Percentiles rank a stretch among this genome's conserved stretches.
phyloP scores from a whole-genome alignment of 371 early-diverging fungal species.

The Spraguea lophii region DNA sequence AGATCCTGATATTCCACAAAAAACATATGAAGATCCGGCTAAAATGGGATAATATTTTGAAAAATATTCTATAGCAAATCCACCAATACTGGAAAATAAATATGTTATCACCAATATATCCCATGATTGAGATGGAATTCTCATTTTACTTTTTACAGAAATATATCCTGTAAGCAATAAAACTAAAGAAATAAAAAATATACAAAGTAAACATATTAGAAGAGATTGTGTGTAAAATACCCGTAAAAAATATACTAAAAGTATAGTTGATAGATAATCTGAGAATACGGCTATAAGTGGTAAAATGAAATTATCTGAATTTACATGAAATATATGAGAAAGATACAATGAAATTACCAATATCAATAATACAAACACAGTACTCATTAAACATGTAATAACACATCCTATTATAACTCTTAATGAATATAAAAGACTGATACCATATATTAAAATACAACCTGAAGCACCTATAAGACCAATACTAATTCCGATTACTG shows the following conservation, averaged over 20 bases:
- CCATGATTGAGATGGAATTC: slow-evolving; percentile 23
- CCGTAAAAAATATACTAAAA: slow-evolving; percentile 26
- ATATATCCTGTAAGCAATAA: slow-evolving; percentile 15
- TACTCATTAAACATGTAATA: slow-evolving; percentile 28
- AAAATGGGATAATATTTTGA: slow-evolving; percentile 15
- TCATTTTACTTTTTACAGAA: slow-evolving; percentile 7
- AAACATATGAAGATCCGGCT: slow-evolving; percentile 25
- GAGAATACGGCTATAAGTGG: slow-evolving; percentile 35
- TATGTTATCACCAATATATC: slow-evolving; percentile 17
- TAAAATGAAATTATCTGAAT: slow-evolving; percentile 42
- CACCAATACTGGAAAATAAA: slow-evolving; percentile 10
- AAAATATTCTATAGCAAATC: slow-evolving; percentile 18
- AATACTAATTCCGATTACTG: slow-evolving; percentile 27
- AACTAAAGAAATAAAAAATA: neutral
- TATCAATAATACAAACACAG: slow-evolving; percentile 32
- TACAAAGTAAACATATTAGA: no score
- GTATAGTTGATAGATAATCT: slow-evolving; percentile 29
- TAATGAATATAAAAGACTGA: neutral
- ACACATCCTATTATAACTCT: slow-evolving; percentile 16
- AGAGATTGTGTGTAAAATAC: neutral
- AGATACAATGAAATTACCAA: slow-evolving; percentile 26
- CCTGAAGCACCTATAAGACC: slow-evolving; percentile 28
- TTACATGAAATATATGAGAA: slow-evolving; percentile 10
- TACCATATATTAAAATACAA: slow-evolving; percentile 7
- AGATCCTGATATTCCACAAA: slow-evolving; percentile 24